Evolutionary conservation across 495 filamentous ascomycete genomes (phyloP), one percentile per base, ranked within the genome.

Genomic region (Aspergillus indologenus): DNA sequence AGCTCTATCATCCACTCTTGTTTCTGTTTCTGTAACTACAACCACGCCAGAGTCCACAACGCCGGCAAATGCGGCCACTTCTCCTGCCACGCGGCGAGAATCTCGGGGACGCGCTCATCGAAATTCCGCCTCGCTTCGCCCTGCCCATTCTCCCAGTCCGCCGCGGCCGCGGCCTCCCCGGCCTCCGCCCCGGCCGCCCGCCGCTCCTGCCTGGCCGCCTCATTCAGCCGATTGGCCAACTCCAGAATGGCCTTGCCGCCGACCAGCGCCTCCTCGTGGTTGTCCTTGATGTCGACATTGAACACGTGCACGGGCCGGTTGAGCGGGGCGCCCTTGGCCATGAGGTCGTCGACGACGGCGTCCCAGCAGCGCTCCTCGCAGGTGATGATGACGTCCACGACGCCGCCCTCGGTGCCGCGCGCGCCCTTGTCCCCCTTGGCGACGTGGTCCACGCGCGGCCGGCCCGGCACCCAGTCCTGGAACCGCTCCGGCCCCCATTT

Each of bases 351-450:
- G 7, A 99, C 83, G 45, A 99, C 94, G 40, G 95, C 93, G 75
- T 99, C 95, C 91, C 94, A 99, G 71, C 95, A 99, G 47, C 93
- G 81, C 72, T 99, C 95, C 70, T 99, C 95, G 68, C 95, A 99
- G 15, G 95, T 99, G 59, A 99, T 89, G 57, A 99, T 92, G 3
- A 98, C 77, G 67, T 99, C 95, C 1, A 97, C 91, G 19, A 96
- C 82, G 5, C 95, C 95, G 5, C 86, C 90, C 69, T 98, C 92
- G 18, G 90, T 88, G 14, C 94, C 94, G n/a, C 78, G 60, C 54
- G 81, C 82, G 7, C 91, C 91, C 65, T 84, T 80, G 60, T 94
- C 90, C 56, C 78, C 79, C 62, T 81, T 79, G 19, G 71, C 64
- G 20, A 78, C 62, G 48, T 76, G 74, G 29, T 83, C 88, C 17